A percentile compares a stretch with the other conserved stretches of the same genome.
phyloP scores from a whole-genome alignment of 805 yeast species.

The Candida broadrunensis region DNA sequence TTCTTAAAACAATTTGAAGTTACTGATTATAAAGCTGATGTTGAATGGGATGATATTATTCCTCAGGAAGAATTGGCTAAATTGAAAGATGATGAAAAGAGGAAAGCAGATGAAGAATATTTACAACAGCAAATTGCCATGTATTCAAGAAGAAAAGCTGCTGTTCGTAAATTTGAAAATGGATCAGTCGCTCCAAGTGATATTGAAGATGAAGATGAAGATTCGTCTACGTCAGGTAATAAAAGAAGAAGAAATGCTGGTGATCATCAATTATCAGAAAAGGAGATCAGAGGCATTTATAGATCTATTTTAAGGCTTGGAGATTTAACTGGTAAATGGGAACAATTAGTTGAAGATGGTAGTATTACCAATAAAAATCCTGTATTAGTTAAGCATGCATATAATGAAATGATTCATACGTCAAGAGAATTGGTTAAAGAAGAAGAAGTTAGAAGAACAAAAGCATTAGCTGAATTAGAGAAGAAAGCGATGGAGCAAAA shows the following conservation, averaged over 20 bases:
- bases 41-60: conserved; percentile 98
- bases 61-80: conserved; percentile 90
- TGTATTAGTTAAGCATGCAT: conserved; percentile 70
- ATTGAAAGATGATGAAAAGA: conserved; percentile 88
- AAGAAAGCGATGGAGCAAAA: conserved; percentile 50
- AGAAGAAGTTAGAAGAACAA: conserved; percentile 63
- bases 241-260: conserved; percentile 31
- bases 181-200: conserved; percentile 27
- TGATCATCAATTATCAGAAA: conserved; percentile 64
- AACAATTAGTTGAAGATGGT: conserved; percentile 85
- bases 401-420: conserved; percentile 63
- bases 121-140: conserved; percentile 87
- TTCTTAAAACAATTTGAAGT: conserved; percentile 96
- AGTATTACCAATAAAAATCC: conserved; percentile 82
- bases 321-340: conserved; percentile 73
- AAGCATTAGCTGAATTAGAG: conserved; percentile 57
- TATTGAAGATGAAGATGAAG: conserved; percentile 42
- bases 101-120: conserved; percentile 79
- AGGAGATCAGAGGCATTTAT: conserved; percentile 83
- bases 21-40: conserved; percentile 96
- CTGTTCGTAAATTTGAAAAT: conserved; percentile 53
- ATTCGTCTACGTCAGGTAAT: conserved; percentile 26
- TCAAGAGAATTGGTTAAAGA: conserved; percentile 60
- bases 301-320: conserved; percentile 81
- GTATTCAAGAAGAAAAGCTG: conserved; percentile 77